A percentile compares a stretch with the other conserved stretches of the same genome.
These are phyloP conservation scores for Saccharum hybrid DNA, from an alignment of 202 grass and related monocot genomes.

Conservation along the genomic window DNA sequence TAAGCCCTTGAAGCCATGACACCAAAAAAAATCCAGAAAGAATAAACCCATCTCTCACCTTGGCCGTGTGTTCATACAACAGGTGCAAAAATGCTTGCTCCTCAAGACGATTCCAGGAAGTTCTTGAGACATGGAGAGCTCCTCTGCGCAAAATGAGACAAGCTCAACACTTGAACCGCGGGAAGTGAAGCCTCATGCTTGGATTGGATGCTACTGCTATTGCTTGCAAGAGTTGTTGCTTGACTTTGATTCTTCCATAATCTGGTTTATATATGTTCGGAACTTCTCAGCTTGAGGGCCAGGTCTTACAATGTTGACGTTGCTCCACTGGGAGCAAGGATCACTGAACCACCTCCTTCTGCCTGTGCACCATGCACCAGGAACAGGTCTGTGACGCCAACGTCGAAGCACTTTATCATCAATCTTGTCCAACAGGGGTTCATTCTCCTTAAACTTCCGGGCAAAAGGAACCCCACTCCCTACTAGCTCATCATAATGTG, in stretches of 20 bases:
- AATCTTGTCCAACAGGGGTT: conserved; percentile 72
- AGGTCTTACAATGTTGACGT: conserved; percentile 82
- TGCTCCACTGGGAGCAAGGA: conserved; percentile 88
- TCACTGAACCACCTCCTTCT: conserved; percentile 77
- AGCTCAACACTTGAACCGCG: conserved; percentile 29
- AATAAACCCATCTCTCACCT: conserved; percentile 44
- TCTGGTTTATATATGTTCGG: conserved; percentile 55
- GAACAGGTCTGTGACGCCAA: conserved; percentile 61
- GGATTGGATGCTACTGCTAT: conserved; percentile 57
- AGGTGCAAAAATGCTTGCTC: conserved; percentile 49
- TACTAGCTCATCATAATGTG: conserved; percentile 67
- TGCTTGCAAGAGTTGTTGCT: conserved; percentile 65
- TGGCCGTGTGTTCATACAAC: conserved; percentile 35
- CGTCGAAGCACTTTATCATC: conserved; percentile 76
- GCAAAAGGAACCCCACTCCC: conserved; percentile 83
- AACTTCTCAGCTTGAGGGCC: conserved; percentile 71
- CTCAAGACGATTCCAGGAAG: not conserved
- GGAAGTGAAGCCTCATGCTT: not conserved
- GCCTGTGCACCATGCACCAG: conserved; percentile 91
- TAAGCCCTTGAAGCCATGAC: conserved; percentile 42
- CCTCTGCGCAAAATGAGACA: conserved; percentile 57
- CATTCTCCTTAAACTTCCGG: conserved; percentile 68
- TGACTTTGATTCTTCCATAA: conserved; percentile 72
- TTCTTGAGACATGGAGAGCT: conserved; percentile 28
- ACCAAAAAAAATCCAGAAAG: conserved; percentile 50